phyloP scores from a whole-genome alignment of 257 asterid genomes.

The Solanum lycopersicoides region DNA sequence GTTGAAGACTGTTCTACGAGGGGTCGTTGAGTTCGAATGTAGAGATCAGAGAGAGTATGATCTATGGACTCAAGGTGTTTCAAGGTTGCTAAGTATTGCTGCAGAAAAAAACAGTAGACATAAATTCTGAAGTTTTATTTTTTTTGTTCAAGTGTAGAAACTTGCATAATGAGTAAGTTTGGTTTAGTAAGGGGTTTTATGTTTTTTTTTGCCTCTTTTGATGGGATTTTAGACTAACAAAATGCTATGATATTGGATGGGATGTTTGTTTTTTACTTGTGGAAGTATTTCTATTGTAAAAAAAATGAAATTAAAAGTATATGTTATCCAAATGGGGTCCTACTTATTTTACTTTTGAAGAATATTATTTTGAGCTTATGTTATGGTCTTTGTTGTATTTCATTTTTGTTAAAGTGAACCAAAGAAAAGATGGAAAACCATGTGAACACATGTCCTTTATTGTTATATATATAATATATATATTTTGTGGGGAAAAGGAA shows the following conservation, averaged over 20 bases:
- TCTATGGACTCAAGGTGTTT: conserved; percentile 94
- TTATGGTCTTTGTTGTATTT: background rate
- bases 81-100: conserved; percentile 65
- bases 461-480: background rate
- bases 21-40: conserved; percentile 90
- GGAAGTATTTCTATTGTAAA: conserved; percentile 8
- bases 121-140: conserved; percentile 13
- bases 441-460: conserved; percentile 35
- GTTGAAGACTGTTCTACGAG: conserved; percentile 58
- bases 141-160: background rate
- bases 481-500: conserved; percentile 11
- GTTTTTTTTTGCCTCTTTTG: background rate
- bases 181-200: conserved; percentile 1
- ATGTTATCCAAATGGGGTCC: conserved; percentile 29
- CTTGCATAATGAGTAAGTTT: background rate
- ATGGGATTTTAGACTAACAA: background rate
- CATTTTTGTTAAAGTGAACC: conserved; percentile 27
- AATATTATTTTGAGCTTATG: conserved; percentile 26
- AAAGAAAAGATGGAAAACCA: conserved; percentile 36
- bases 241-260: background rate
- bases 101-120: conserved; percentile 67
- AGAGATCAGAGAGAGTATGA: conserved; percentile 73
- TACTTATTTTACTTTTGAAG: conserved; percentile 5
- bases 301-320: conserved; percentile 9
- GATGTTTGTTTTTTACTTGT: background rate